These are phyloP conservation scores for Ogataea pilisensis DNA, from an alignment of 805 yeast species.

Conservation along the genomic window DNA sequence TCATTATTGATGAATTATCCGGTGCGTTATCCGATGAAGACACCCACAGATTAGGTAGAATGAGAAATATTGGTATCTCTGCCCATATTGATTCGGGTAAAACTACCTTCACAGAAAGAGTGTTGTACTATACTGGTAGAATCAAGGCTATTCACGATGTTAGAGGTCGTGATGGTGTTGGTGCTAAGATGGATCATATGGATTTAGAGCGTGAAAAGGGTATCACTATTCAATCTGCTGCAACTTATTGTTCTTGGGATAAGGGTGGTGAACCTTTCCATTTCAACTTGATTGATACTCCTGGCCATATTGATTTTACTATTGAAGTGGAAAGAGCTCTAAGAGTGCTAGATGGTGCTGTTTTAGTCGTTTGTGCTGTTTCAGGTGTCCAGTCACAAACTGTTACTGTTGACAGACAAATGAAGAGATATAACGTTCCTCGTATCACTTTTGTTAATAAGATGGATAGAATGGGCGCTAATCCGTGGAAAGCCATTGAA, in stretches of 20 bases:
- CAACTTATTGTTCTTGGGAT: conserved; percentile 96
- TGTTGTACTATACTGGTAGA: conserved; percentile 91
- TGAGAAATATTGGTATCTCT: conserved; percentile 95
- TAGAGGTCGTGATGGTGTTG: conserved; percentile 94
- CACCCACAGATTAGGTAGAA: conserved; percentile 42
- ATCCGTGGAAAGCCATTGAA: conserved; percentile 92
- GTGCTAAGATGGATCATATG: conserved; percentile 99
- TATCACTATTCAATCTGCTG: conserved; percentile 97
- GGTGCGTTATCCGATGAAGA: conserved; percentile 48
- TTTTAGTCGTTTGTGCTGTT: conserved; percentile 96
- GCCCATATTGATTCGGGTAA: conserved; percentile 99
- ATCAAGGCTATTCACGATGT: conserved; percentile 96
- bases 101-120: conserved; percentile 97
- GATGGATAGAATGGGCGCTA: conserved; percentile 99
- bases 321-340: conserved; percentile 99
- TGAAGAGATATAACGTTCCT: conserved; percentile 97
- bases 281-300: conserved; percentile 95
- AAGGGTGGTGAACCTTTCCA: conserved; percentile 67
- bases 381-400: conserved; percentile 98
- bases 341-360: conserved; percentile 97
- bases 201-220: conserved; percentile 98
- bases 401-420: conserved; percentile 97
- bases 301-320: conserved; percentile 98
- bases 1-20: conserved; percentile 55
- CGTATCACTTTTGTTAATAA: conserved; percentile 94